phyloP scores from a whole-genome alignment of 108 stramenopile species.

The Cyclotella choctawhatcheeana region DNA sequence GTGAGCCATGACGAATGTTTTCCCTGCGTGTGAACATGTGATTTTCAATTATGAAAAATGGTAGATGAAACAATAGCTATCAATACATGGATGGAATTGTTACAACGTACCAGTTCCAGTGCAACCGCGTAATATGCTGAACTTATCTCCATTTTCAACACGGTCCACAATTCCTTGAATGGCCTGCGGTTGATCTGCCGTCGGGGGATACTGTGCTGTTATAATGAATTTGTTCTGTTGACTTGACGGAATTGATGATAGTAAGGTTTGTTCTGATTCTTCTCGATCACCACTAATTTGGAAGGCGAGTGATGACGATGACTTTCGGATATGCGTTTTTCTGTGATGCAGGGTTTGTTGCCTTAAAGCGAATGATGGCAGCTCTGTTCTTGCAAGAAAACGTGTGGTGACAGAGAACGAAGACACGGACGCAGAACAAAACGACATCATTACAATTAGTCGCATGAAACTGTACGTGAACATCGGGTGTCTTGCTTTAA shows the following conservation, averaged over 20 bases:
- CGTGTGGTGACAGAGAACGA: background rate
- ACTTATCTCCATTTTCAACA: background rate
- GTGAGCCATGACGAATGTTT: slow-evolving; percentile 83
- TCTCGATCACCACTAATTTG: too few species aligned
- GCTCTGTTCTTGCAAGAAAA: background rate
- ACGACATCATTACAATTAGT: too few species aligned
- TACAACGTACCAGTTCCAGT: background rate
- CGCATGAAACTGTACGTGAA: too few species aligned
- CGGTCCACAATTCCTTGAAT: background rate
- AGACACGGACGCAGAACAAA: too few species aligned
- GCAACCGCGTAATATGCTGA: background rate
- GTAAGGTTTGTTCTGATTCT: too few species aligned
- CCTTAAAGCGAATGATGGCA: too few species aligned
- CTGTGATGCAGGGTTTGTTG: too few species aligned
- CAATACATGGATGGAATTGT: background rate
- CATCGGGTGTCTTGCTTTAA: too few species aligned
- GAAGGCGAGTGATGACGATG: too few species aligned
- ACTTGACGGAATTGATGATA: too few species aligned
- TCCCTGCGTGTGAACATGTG: slow-evolving; percentile 53
- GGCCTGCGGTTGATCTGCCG: slow-evolving; percentile 2
- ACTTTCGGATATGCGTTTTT: too few species aligned
- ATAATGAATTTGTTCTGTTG: background rate
- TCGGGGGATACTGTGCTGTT: background rate
- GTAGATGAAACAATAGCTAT: too few species aligned
- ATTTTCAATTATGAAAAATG: background rate